Base-by-base conservation (phyloP, 805 yeast species). In the Wickerhamomyces pijperi region DNA sequence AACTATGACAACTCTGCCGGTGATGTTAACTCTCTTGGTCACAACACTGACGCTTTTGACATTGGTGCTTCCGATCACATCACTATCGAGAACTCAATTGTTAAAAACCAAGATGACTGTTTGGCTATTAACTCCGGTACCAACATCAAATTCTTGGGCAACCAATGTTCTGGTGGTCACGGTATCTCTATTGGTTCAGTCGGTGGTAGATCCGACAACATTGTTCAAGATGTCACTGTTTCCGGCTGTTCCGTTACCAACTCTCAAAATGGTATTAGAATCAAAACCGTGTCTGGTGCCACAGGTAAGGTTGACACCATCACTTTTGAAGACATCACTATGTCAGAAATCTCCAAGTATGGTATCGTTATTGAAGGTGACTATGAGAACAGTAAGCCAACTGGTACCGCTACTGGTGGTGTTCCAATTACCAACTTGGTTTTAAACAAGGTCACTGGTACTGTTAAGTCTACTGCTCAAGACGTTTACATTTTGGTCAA, bases 141-240 rank as follows among this genome's bases (percentile, higher is more conserved):
- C 7, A 40, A 37, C 19, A 45, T 43, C 35, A 20, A 37, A 16
- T 45, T 47, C 37, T 15, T 19, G 21, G 42, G 38, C 33, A 47
- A 45, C 28, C 34, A 36, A 28, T 47, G 50, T 38, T 41, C 39
- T 19, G 45, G 45, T 36, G 47, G 46, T 32, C 49, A 47, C 31
- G 50, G 50, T 28, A 45, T 45, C 28, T 47, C 50, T 13, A 39
- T 47, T 34, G 48, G 50, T 19, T 37, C 43, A n/a, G 44, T 45
- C 29, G 48, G 50, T 38, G 48, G 45, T 19, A 44, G 43, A 37
- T 31, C 40, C 5, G 39, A 41, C 25, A 45, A 39, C 17, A 34
- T 33, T 32, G 49, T 43, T 17, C 20, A 43, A 11, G 36, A 35
- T 15, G 45, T 45, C 21, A 32, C 25, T 35, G 42, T 40, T 31